Conservation (phyloP, 2,329 filamentous ascomycete species). For the Alternaria angustiovoidea region DNA sequence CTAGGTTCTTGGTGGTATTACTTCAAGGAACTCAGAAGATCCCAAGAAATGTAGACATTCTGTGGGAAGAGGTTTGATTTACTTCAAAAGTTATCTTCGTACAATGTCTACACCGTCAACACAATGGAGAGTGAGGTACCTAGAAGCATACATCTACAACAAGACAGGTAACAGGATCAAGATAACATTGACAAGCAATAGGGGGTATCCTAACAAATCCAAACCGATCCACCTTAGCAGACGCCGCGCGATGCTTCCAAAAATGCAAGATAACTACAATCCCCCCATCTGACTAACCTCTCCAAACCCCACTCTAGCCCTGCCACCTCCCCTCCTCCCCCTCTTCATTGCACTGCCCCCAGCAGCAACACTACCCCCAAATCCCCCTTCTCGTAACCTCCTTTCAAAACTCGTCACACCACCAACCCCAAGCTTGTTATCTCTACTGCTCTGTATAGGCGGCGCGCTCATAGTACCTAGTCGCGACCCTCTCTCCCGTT, state of each 20-base stretch:
- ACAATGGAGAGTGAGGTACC: neutral
- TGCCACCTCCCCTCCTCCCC: neutral
- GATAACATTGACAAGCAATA: slow-evolving; percentile 2
- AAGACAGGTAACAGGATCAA: neutral
- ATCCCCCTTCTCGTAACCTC: slow-evolving; percentile 43
- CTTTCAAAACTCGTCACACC: slow-evolving; percentile 45
- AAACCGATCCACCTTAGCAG: neutral
- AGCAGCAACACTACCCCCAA: slow-evolving; percentile 26
- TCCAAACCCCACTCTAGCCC: slow-evolving; percentile 10
- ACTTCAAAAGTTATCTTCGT: neutral
- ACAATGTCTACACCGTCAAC: neutral
- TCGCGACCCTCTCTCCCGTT: slow-evolving; percentile 16
- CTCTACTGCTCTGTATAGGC: slow-evolving; percentile 22
- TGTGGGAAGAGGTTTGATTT: neutral
- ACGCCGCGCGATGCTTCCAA: slow-evolving; percentile 1
- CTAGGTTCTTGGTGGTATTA: neutral
- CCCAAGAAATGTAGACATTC: neutral
- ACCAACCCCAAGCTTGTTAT: slow-evolving; percentile 6
- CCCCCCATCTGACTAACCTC: slow-evolving; percentile 17
- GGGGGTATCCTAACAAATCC: slow-evolving; percentile 10
- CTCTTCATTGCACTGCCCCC: neutral
- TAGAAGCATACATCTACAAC: neutral
- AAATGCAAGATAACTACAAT: neutral
- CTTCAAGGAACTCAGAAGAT: neutral
- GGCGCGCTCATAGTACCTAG: slow-evolving; percentile 41